Base-by-base conservation (phyloP, 805 yeast species). In the Yarrowia bubula region DNA sequence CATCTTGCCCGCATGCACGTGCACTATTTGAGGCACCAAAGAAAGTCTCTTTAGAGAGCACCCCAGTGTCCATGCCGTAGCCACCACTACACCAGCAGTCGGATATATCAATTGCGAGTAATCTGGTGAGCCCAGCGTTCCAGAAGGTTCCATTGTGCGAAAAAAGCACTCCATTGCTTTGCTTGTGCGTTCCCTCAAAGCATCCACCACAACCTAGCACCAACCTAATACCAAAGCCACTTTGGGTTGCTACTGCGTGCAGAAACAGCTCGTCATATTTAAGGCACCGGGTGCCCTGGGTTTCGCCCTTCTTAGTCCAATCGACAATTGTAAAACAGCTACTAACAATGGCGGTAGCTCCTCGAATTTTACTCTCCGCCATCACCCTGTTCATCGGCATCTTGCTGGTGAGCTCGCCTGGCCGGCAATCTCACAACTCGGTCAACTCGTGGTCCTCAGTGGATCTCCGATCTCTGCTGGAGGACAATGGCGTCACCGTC, bases 321-420 rank as follows among this genome's bases (percentile, higher is more conserved):
- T 33, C 15, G 55, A 48, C 10, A 13, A n/a, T 18, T 35, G 38
- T 35, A 35, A 35, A 35, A 35, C 38, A 35, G 38, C 3, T 35
- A 35, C 38, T 35, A 18, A 58, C 41, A 58, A 58, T 58, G 64
- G 51, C 64, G 64, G 50, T 58, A 44, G 64, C 64, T 43, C 64
- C 64, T 33, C 50, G 51, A 58, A 35, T 58, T 37, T 14, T 58
- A n/a, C 50, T 58, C 50, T 58, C 64, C 46, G 64, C 43, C 10
- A 22, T 58, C 51, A 58, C 64, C n/a, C 64, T 58, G 28, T 43
- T 58, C 51, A 37, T 58, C 35, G 64, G 64, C 51, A 58, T 58
- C 35, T 18, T 58, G 51, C 64, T 58, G 51, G 64, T 58, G 43
- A 18, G 51, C 22, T 58, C 64, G 8, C 64, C 64, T 10, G 3